Evolutionary conservation across 495 filamentous ascomycete species (phyloP), one percentile per base, ranked within the genome.

Genomic region (Neurospora sp.): DNA sequence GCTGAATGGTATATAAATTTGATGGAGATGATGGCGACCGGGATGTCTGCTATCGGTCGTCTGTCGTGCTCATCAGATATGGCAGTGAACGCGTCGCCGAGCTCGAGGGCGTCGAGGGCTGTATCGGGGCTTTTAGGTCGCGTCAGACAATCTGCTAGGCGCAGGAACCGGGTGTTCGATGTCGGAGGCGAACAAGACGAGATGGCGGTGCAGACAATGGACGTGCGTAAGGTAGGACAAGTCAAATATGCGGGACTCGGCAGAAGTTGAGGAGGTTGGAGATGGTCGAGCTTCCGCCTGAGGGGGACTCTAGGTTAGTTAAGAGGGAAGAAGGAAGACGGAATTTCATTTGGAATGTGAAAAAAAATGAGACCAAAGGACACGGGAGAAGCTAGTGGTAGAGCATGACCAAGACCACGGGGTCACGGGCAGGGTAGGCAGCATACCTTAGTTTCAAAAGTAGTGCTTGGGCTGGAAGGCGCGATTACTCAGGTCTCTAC

Each of bases 1-100:
- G 54, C 13, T 66, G 28, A 66, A 34, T 66, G 54, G 54, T 66
- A 92, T 95, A 66, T 66, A 66, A 28, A 36, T 28, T 17, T 66
- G 28, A 66, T 66, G 54, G 54, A 62, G 54, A 34, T 66, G 54
- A 17, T 17, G 54, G 54, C 54, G 54, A 66, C 54, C 28, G 15
- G 13, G 6, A 19, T 66, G 54, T 66, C 54, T 66, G 28, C 28
- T 66, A 66, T 66, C 54, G 28, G 54, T 31, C 54, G 54, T 66
- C 54, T 66, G 28, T 66, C 7, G 54, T 66, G 54, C 54, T 66
- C 54, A 34, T 66, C 54, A 34, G 54, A 66, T 66, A 66, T 34
- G 28, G 24, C 31, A 66, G 28, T 66, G 54, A 62, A 66, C 28
- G 54, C 28, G 54, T 66, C 28, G 54, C 54, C 54, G 6, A 34